Percentiles rank a stretch among this genome's conserved stretches.
Evolutionary conservation across 139 green algal species (phyloP).

Genomic region (Dunaliella primolecta): DNA sequence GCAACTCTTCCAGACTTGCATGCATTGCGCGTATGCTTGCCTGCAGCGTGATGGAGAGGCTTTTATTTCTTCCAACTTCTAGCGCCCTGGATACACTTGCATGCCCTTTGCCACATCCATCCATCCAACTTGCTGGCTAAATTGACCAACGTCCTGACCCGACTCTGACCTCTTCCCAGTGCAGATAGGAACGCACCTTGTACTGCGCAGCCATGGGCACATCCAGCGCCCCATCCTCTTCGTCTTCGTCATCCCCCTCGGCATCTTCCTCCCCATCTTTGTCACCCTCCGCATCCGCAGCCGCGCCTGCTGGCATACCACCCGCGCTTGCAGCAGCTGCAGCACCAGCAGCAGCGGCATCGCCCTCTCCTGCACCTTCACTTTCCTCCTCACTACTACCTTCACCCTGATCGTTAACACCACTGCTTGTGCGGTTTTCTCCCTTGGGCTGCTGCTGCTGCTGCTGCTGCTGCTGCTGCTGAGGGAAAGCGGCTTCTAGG

Average conservation of each 20-base stretch:
- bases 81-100: too few relatives aligned
- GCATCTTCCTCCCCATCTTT: slow-evolving; percentile 19
- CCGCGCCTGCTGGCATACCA: neutral
- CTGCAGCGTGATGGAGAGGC: too few relatives aligned
- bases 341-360: neutral
- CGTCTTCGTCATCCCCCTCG: slow-evolving; percentile 17
- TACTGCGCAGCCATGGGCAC: neutral
- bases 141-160: too few relatives aligned
- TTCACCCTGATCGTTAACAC: neutral
- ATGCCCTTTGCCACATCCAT: too few relatives aligned
- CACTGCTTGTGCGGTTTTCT: too few relatives aligned
- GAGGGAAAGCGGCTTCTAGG: slow-evolving; percentile 24
- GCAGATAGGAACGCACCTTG: slow-evolving; percentile 4
- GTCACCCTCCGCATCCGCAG: slow-evolving; percentile 22
- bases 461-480: slow-evolving; percentile 11
- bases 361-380: neutral
- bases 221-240: slow-evolving; percentile 7
- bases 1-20: too few relatives aligned
- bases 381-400: neutral
- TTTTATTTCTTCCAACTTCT: too few relatives aligned
- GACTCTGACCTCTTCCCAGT: too few relatives aligned
- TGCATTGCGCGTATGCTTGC: too few relatives aligned
- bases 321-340: neutral
- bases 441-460: neutral
- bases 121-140: too few relatives aligned